phyloP scores from a whole-genome alignment of 106 monocot species.

The Dendrobium huoshanense region DNA sequence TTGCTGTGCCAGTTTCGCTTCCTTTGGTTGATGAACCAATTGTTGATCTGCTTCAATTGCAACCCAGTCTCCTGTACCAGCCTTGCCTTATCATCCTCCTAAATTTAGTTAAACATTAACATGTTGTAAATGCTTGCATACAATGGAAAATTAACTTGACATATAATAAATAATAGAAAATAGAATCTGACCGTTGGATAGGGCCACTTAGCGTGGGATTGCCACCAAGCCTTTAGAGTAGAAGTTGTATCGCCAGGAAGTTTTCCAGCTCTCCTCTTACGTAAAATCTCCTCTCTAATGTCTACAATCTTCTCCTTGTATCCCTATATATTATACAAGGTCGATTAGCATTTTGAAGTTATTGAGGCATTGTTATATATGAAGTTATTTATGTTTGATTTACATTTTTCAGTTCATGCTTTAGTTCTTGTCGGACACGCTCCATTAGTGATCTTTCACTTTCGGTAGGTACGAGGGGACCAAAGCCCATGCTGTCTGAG shows the following conservation, averaged over 20 bases:
- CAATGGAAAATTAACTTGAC: too few species aligned
- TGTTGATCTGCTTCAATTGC: slow-evolving; percentile 19
- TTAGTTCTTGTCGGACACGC: slow-evolving; percentile 23
- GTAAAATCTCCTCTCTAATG: slow-evolving; percentile 66
- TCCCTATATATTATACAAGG: slow-evolving; percentile 19
- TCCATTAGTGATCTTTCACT: slow-evolving; percentile 22
- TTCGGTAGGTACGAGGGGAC: slow-evolving; percentile 18
- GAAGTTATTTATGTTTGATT: background rate
- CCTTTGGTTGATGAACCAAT: slow-evolving; percentile 30
- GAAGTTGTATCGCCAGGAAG: slow-evolving; percentile 66
- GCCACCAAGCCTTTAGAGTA: slow-evolving; percentile 70
- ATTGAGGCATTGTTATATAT: too few species aligned
- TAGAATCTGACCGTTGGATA: slow-evolving; percentile 46
- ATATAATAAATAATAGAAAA: background rate
- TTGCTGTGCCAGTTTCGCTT: slow-evolving; percentile 30
- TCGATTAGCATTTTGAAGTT: background rate
- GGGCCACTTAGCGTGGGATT: slow-evolving; percentile 74
- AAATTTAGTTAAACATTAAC: background rate
- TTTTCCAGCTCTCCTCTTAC: slow-evolving; percentile 67
- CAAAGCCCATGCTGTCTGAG: slow-evolving; percentile 18
- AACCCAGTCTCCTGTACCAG: slow-evolving; percentile 21
- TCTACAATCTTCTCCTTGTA: slow-evolving; percentile 78
- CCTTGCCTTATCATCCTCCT: slow-evolving; percentile 24
- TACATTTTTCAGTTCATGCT: slow-evolving; percentile 22
- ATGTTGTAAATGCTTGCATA: background rate